Base-by-base conservation (phyloP, 2,329 filamentous ascomycete genomes). In the Bimuria novae-zelandiae region DNA sequence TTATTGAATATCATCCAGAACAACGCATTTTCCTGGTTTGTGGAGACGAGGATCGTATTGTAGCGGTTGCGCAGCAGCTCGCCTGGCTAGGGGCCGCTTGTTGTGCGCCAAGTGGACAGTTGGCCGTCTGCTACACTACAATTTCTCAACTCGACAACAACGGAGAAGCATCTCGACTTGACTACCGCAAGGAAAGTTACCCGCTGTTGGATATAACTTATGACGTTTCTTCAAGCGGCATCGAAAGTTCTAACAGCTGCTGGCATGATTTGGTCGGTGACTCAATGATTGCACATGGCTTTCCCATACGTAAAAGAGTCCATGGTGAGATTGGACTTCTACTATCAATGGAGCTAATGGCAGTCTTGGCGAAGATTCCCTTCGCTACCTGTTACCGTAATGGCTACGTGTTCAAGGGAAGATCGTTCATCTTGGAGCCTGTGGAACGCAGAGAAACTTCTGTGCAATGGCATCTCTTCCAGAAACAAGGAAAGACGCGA, bases 21-120 rank as follows among this genome's bases (percentile, higher is more conserved):
- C 14, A 27, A 25, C 39, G 22, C n/a, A 49, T 14, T 11, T 29
- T 49, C 12, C 25, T 7, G 11, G 46, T 49, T 2, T 14, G 10
- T 2, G 46, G 46, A 11, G 16, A 33, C 17, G 46, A 49, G 25
- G 46, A 49, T 27, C 22, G 23, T 27, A 11, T 42, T n/a, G 46
- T 49, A 19, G 35, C 27, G n/a, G 17, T 49, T 49, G 46, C 33
- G 17, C 46, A 49, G 39, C 46, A 49, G 27, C 36, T 49, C 7
- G 36, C 46, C n/a, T 49, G 46, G 46, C 36, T 49, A 17, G 33
- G 46, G 7, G 46, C 46, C n/a, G 46, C 36, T 41, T 49, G 46
- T n/a, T 23, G 46, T 27, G 10, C 6, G 27, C 29, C 46, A 27
- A 19, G 14, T 49, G 36, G 46, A n/a, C 33, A 49, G 25, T 30